Base-by-base conservation (phyloP, 768 basidiomycete species). In the Xerocomus potaroensis region DNA sequence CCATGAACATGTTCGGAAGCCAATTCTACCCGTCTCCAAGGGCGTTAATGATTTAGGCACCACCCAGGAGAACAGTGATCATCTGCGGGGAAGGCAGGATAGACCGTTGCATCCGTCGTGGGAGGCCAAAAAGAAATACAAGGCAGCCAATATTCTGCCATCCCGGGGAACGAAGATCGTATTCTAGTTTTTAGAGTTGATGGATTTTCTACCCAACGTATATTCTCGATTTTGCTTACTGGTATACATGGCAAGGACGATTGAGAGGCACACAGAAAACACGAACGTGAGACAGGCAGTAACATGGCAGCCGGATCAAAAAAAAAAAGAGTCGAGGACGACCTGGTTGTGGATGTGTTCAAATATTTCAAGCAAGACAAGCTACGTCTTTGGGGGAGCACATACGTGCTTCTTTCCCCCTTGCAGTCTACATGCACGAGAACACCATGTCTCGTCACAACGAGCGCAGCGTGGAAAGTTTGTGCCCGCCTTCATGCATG, bases 121-220 rank as follows among this genome's bases (percentile, higher is more conserved):
- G 95, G 90, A 90, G 65, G 96, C 96, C 6, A 97, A 94, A 70
- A 77, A 76, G 66, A 83, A 80, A 64, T 65, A 84, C 49, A 91
- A 87, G 68, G 77, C 73, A 54, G 72, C 70, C n/a, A 71, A 71
- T 7, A 83, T 86, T 30, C 65, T 81, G 9, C 78, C 81, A 34
- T 73, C 83, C 37, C 81, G 84, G 65, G 89, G 91, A 21, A 93
- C 83, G 63, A 96, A 96, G 72, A 95, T 96, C 48, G 79, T 78
- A 44, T 90, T 76, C 34, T n/a, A n/a, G n/a, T n/a, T n/a, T n/a
- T n/a, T n/a, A n/a, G n/a, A n/a, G n/a, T n/a, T n/a, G n/a, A n/a
- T n/a, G n/a, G n/a, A n/a, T n/a, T n/a, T n/a, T n/a, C n/a, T 35
- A 35, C 16, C 19, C 5, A 9, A 19, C 18, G 19, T 19, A 23